Evolutionary conservation across 257 asterid species (phyloP), one percentile per base, ranked within the genome.

Genomic region (Fraxinus excelsior): DNA sequence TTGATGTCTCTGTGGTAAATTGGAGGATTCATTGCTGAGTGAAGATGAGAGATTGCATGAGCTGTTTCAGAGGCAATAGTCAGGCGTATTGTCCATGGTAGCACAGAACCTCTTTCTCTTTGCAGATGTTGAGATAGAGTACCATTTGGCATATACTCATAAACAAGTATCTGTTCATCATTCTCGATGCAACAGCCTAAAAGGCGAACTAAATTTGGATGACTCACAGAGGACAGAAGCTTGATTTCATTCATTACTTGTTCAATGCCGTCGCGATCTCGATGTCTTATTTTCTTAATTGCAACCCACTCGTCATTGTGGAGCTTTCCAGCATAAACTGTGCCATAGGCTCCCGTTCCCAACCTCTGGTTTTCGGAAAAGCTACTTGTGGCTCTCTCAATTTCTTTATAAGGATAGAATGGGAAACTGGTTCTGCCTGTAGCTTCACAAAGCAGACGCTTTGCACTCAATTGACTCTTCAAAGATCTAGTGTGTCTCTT

Each of bases 311-410:
- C 91, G 38, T 82, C 80, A 46, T 84, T 84, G 72, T 84, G 84
- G 76, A 91, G 86, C 81, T 91, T 91, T 58, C 92, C 96, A 0
- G 91, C 85, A 72, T 91, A 91, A 67, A 91, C 96, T 19, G 94
- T 91, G 67, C 96, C 96, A 60, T 89, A 88, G n/a, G 96, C 96
- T 7, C 96, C 96, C 16, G 90, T 91, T 75, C 96, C 96, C 35
- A 91, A 87, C 80, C 90, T 77, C 56, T 84, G 88, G 42, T 81
- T 84, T 21, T 91, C 94, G 0, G 88, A 75, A 65, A 91, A 91
- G 76, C 86, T 76, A 70, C 84, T 84, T 25, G 96, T 89, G 35
- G 96, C 96, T 76, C 85, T 83, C 74, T 89, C 92, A 9, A 91
- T 81, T 70, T 91, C 96, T 82, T 86, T 91, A 81, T 89, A 91